Evolutionary conservation across 1,284 basidiomycete genomes (phyloP), one percentile per base, ranked within the genome.

Genomic region (Megacollybia platyphylla): DNA sequence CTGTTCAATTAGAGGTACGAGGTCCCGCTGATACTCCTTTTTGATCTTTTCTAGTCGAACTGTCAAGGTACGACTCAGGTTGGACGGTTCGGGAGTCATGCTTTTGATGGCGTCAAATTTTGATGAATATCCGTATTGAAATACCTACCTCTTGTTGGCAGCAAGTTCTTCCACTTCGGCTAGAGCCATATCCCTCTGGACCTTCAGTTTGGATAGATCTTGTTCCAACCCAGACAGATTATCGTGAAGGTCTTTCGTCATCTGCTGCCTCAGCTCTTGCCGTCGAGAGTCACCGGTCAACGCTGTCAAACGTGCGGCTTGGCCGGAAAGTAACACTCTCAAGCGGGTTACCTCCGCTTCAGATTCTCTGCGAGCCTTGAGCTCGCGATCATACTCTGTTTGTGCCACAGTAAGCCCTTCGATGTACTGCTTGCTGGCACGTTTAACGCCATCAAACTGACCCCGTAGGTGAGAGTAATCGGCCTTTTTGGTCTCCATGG

Each of bases 91-190:
- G 29, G 62, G 34, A 48, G 41, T n/a, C 30, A 9, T 10, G 36
- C 40, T 41, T 15, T 28, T 38, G 42, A 40, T 18, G 17, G 27
- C 36, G 34, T 26, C 43, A 20, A 44, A 32, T 41, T 15, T 15
- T 15, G 6, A 32, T 15, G 18, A 35, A 26, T 17, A 13, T 32
- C 39, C 6, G 30, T n/a, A 17, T 40, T n/a, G 39, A 18, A 20
- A 15, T 7, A 52, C 68, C 48, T 53, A 87, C 87, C 71, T 75
- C 61, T 79, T 85, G 1, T 73, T 71, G 15, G 74, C 76, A 20
- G 79, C 73, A 17, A 98, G 70, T 62, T 97, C 90, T 55, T 94
- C 92, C 15, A 97, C 79, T 58, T 98, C 94, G 1, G 91, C 92
- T 44, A 96, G 62, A 7, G 86, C 77, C 63, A 97, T 76, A 54